These are phyloP conservation scores for Aspergillus japonicus DNA, from an alignment of 2,329 filamentous ascomycete genomes.

Conservation along the genomic window DNA sequence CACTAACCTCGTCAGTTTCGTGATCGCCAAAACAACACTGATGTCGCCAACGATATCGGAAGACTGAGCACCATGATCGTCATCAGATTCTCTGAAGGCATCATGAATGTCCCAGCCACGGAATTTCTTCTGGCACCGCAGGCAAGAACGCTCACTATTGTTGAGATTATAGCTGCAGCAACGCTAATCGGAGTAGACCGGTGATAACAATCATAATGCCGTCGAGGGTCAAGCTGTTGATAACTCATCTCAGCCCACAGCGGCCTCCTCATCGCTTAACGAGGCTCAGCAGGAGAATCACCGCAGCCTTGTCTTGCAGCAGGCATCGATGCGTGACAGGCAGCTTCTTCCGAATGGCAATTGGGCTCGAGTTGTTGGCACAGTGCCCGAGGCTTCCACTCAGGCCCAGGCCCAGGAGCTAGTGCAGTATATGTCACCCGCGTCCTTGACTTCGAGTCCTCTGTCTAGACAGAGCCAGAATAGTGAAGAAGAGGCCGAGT, in stretches of 20 bases:
- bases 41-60: conserved; percentile 37
- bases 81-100: conserved; percentile 32
- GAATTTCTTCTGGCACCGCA: conserved; percentile 19
- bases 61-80: conserved; percentile 35
- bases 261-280: conserved; percentile 12
- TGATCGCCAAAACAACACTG: conserved; percentile 25
- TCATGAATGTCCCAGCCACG: conserved; percentile 22
- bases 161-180: conserved; percentile 1
- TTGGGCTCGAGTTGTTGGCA: conserved; percentile 23
- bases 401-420: conserved; percentile 4
- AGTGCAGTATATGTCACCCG: conserved; percentile 19
- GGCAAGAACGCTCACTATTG: conserved; percentile 13
- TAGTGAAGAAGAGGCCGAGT: conserved; percentile 14
- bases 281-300: conserved; percentile 16
- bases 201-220: background rate
- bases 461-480: conserved; percentile 18
- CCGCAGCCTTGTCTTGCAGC: conserved; percentile 4
- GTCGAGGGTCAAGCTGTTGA: background rate
- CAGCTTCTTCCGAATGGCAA: conserved; percentile 15
- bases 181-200: background rate
- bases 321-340: conserved; percentile 3
- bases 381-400: conserved; percentile 1
- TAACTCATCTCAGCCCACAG: conserved; percentile 15
- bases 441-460: conserved; percentile 15
- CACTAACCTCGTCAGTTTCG: conserved; percentile 27